phyloP scores from a whole-genome alignment of 306 rosid species.

The Parietaria judaica region DNA sequence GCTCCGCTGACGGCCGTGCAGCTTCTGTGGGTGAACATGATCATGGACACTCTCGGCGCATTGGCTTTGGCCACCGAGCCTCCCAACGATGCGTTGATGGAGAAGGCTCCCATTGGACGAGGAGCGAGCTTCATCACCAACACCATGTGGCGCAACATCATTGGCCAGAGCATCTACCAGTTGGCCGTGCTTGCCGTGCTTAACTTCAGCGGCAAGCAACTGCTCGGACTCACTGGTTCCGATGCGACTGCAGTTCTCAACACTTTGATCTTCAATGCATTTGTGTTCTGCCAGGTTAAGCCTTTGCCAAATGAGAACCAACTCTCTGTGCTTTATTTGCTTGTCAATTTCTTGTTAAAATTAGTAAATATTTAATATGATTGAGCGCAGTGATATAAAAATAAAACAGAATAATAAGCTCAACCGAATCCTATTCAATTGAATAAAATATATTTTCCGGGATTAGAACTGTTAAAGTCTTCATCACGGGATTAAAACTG shows the following conservation, averaged over 20 bases:
- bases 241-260: slow-evolving; percentile 56
- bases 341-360: too few relatives aligned
- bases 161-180: slow-evolving; percentile 92
- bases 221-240: slow-evolving; percentile 56
- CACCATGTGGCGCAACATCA: slow-evolving; percentile 89
- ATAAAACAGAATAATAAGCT: too few relatives aligned
- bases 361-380: too few relatives aligned
- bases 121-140: slow-evolving; percentile 72
- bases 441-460: too few relatives aligned
- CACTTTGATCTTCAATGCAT: slow-evolving; percentile 85
- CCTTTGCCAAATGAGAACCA: neutral
- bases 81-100: slow-evolving; percentile 69
- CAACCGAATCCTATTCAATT: too few relatives aligned
- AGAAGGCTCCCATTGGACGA: slow-evolving; percentile 59
- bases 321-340: neutral
- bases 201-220: slow-evolving; percentile 53
- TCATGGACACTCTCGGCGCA: slow-evolving; percentile 98
- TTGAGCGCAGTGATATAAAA: too few relatives aligned
- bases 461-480: too few relatives aligned
- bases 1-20: slow-evolving; percentile 97
- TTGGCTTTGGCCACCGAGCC: slow-evolving; percentile 97
- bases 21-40: slow-evolving; percentile 96
- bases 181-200: slow-evolving; percentile 57
- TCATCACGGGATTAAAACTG: too few relatives aligned
- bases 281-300: slow-evolving; percentile 88